phyloP scores from a whole-genome alignment of 441 rosid species.

The Adansonia rubrostipa region DNA sequence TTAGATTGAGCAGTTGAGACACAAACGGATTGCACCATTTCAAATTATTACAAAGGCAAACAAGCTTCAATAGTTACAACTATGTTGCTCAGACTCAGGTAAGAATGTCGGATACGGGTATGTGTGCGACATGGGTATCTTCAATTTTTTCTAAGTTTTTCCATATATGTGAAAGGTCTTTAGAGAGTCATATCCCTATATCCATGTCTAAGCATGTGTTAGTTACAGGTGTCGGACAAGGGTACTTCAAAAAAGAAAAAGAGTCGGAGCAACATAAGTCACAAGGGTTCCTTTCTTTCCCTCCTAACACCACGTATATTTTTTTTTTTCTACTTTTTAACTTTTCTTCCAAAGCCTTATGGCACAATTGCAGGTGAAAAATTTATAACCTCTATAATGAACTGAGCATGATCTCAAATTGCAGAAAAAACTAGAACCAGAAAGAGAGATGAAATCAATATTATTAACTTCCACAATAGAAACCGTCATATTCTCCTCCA shows the following conservation, averaged over 20 bases:
- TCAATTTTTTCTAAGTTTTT: no score
- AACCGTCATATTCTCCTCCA: background rate
- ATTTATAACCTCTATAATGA: background rate
- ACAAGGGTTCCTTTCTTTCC: background rate
- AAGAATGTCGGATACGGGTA: no score
- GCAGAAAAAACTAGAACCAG: background rate
- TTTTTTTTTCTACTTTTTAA: background rate
- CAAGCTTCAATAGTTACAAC: background rate
- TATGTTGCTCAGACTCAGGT: no score
- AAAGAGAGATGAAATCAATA: background rate
- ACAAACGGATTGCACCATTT: conserved; percentile 1
- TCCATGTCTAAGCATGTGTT: no score
- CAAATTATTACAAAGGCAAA: background rate
- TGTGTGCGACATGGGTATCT: no score
- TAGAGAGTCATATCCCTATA: no score
- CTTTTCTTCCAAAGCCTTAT: background rate
- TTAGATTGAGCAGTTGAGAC: background rate
- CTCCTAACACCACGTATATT: background rate
- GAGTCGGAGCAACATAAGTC: no score
- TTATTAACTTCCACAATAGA: conserved; percentile 10
- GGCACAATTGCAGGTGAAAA: background rate
- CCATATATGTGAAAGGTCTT: no score
- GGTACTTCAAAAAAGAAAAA: no score
- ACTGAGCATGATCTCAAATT: background rate
- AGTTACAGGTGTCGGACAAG: no score